A percentile compares a stretch with the other conserved stretches of the same genome.
Conservation (phyloP, 2,329 filamentous ascomycete species). For the Cercospora citrullina region DNA sequence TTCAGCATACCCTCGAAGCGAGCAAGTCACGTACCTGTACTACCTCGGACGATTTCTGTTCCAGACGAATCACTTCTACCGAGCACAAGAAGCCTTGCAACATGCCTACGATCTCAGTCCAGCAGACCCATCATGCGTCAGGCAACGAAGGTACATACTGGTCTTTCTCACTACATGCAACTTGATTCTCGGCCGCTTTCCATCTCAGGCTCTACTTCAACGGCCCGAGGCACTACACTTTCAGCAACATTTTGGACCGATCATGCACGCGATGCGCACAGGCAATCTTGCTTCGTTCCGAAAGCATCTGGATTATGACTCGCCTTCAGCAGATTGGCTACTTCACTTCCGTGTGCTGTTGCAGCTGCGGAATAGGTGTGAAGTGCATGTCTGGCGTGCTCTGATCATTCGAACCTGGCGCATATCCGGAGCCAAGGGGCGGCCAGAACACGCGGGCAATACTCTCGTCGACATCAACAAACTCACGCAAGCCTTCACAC, state of each 20-base stretch:
- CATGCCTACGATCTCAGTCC: constrained; percentile 78
- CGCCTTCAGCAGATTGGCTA: constrained; percentile 67
- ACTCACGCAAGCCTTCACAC: constrained; percentile 63
- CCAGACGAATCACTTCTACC: constrained; percentile 77
- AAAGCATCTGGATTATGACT: constrained; percentile 59
- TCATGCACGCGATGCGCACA: constrained; percentile 69
- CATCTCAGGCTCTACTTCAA: constrained; percentile 64
- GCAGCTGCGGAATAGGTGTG: constrained; percentile 72
- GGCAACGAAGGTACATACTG: constrained; percentile 76
- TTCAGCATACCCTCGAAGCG: constrained; percentile 75
- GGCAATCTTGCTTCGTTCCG: constrained; percentile 77
- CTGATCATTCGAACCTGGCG: constrained; percentile 77
- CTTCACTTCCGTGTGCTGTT: constrained; percentile 73
- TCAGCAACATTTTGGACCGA: constrained; percentile 65
- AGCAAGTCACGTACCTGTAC: constrained; percentile 90
- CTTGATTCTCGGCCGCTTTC: constrained; percentile 80
- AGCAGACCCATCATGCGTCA: constrained; percentile 46
- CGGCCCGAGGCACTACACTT: constrained; percentile 70
- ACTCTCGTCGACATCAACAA: constrained; percentile 74
- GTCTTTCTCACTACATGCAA: constrained; percentile 82
- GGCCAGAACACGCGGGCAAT: constrained; percentile 43
- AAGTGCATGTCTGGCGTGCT: constrained; percentile 80
- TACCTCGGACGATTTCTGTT: constrained; percentile 91
- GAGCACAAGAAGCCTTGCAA: constrained; percentile 73
- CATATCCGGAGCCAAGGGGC: constrained; percentile 69